Base-by-base conservation (phyloP, 2,329 filamentous ascomycete genomes). In the Neoscytalidium dimidiatum region DNA sequence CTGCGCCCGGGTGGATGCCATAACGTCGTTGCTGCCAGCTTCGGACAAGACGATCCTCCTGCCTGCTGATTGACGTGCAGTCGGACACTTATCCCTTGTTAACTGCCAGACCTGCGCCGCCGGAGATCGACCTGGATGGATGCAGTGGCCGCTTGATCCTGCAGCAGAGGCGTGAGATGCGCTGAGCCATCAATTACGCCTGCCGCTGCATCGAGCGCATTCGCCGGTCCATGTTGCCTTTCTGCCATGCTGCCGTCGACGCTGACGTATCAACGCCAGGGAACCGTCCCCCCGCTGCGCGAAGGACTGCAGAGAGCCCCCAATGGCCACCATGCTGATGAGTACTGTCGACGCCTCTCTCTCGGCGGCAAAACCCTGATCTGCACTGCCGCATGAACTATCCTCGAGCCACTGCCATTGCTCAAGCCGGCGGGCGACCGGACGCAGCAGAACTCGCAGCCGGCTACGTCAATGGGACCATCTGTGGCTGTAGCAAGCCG, bases 281-380 rank as follows among this genome's bases (percentile, higher is more conserved):
- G 44, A 26, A 48, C 31, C 52, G 21, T 56, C 21, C 52, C 52
- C 52, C n/a, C 52, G 52, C 52, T 56, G 52, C 52, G 41, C 52
- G 31, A 21, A 33, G 41, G 31, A 14, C 51, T 57, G 33, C 52
- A 41, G 9, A n/a, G 21, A 41, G 23, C 23, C n/a, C 23, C 23
- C 52, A 41, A 53, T 26, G 31, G 51, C 31, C 3, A 33, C 31
- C 3, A 21, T 9, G 53, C 8, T 17, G 9, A 6, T 23, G 35
- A 29, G 14, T 23, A 13, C 23, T 29, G 35, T 23, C 53, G 14
- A 29, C 35, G 35, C 26, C 35, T 13, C 38, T 14, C 17, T 41
- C 21, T 31, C 58, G 43, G 60, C 60, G 60, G 60, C 60, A 63
- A n/a, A 63, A 63, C 60, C 60, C 60, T 63, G 60, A 63, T 63